Percentiles rank a stretch among this genome's conserved stretches.
Evolutionary conservation across 805 yeast species (phyloP).

Genomic region (Wickerhamomyces chaumierensis): DNA sequence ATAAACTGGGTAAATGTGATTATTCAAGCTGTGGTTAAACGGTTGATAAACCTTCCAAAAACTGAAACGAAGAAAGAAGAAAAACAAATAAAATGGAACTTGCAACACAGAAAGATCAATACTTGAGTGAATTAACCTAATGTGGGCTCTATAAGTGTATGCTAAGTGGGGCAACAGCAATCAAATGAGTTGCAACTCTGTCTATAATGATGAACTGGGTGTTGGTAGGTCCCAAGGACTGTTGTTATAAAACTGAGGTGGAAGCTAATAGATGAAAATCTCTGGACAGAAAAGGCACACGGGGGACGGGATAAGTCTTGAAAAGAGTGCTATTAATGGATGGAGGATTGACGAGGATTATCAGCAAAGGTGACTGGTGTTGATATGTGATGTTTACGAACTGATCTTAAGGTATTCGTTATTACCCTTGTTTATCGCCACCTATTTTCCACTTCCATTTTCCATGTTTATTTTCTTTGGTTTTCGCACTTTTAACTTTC

Average conservation of each 20-base stretch:
- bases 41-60: neutral
- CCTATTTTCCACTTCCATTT: neutral
- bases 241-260: neutral
- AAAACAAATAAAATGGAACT: neutral
- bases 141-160: neutral
- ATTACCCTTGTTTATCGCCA: neutral
- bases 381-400: neutral
- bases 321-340: neutral
- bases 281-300: neutral
- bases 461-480: slow-evolving; percentile 4
- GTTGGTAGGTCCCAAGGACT: neutral
- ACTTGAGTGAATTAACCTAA: neutral
- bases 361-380: neutral
- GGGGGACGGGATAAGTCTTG: neutral
- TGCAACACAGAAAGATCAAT: neutral
- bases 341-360: neutral
- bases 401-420: too few relatives aligned
- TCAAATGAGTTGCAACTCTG: slow-evolving; percentile 11
- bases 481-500: slow-evolving; percentile 9
- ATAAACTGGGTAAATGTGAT: neutral
- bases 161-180: slow-evolving; percentile 8
- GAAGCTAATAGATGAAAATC: slow-evolving; percentile 4
- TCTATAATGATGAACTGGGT: neutral
- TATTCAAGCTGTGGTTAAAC: neutral
- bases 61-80: too few relatives aligned